Conservation (phyloP, 164 flowering plant species). For the Macadamia integrifolia region DNA sequence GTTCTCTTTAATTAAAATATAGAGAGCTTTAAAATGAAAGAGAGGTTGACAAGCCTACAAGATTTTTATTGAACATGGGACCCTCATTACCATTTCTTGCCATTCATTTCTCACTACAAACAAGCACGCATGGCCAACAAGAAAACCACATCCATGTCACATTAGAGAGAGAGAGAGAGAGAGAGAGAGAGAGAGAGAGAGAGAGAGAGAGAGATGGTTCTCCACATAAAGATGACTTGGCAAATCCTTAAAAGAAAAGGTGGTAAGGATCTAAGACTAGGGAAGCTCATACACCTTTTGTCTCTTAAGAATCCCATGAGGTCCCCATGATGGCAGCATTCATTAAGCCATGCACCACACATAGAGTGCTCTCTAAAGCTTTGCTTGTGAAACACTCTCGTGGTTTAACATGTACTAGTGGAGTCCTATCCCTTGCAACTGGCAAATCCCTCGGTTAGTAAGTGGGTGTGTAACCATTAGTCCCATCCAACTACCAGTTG, state of each 20-base stretch:
- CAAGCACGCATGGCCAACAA: constrained; percentile 21
- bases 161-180: not conserved
- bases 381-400: too few relatives aligned
- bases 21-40: too few relatives aligned
- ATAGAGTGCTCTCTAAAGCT: not conserved
- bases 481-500: too few relatives aligned
- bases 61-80: not conserved
- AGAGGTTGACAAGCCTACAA: too few relatives aligned
- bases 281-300: not conserved
- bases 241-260: too few relatives aligned
- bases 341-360: constrained; percentile 2
- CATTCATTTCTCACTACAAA: constrained; percentile 14
- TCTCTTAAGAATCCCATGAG: constrained; percentile 2
- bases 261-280: not conserved
- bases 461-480: too few relatives aligned
- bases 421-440: too few relatives aligned
- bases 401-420: too few relatives aligned
- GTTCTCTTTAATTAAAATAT: too few relatives aligned
- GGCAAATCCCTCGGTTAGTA: too few relatives aligned
- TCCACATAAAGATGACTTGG: not conserved
- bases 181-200: too few relatives aligned
- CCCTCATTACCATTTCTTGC: constrained; percentile 6
- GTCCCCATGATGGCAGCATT: not conserved
- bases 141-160: constrained; percentile 7
- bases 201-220: not conserved